A percentile compares a stretch with the other conserved stretches of the same genome.
phyloP scores from a whole-genome alignment of 2,329 filamentous ascomycete species.

The Berkeleyomyces basicola region DNA sequence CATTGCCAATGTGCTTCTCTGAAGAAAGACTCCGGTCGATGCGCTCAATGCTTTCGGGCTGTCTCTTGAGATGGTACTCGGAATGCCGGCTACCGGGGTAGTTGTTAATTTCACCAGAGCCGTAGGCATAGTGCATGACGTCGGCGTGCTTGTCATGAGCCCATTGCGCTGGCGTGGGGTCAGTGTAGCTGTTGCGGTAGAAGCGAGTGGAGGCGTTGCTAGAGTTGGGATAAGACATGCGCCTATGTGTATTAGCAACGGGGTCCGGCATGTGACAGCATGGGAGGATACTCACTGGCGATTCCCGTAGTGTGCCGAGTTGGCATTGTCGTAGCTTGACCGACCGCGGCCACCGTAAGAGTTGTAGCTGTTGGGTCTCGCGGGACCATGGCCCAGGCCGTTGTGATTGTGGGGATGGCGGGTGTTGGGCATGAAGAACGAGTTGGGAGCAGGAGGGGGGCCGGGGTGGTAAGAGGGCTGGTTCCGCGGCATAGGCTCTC shows the following conservation, averaged over 20 bases:
- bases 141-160: conserved; percentile 79
- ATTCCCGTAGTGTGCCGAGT: not conserved
- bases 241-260: not conserved
- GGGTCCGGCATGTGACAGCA: not conserved
- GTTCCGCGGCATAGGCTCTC: conserved; percentile 51
- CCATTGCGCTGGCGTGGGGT: conserved; percentile 44
- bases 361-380: conserved; percentile 55
- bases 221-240: not conserved
- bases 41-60: conserved; percentile 41
- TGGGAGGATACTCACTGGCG: not conserved
- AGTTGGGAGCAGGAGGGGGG: conserved; percentile 47
- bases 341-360: conserved; percentile 29
- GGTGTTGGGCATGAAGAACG: conserved; percentile 96
- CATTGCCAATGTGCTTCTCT: conserved; percentile 68
- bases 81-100: not conserved
- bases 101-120: conserved; percentile 19
- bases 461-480: conserved; percentile 75
- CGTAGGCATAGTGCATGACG: conserved; percentile 26
- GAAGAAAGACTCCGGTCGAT: conserved; percentile 69
- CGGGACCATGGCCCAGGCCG: conserved; percentile 23
- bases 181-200: not conserved
- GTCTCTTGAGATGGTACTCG: conserved; percentile 32
- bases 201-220: not conserved
- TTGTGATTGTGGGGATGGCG: conserved; percentile 44
- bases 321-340: not conserved